Base-by-base conservation (phyloP, 164 flowering plant genomes). In the Berberis thunbergii region DNA sequence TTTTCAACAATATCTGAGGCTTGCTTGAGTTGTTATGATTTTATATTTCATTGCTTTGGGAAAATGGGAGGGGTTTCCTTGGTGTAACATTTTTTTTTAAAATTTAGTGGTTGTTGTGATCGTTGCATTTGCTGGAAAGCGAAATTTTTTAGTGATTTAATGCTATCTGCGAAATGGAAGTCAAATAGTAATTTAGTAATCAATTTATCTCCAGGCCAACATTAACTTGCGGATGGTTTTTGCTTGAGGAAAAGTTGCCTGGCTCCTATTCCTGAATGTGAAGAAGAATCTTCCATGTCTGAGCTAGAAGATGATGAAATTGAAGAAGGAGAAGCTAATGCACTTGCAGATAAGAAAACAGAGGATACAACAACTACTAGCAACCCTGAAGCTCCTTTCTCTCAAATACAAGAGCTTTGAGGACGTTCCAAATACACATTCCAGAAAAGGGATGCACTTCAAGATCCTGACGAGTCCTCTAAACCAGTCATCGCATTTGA, bases 181-280 rank as follows among this genome's bases (percentile, higher is more conserved):
- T 59, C 9, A 48, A 49, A 44, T 26, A 54, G 44, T 13, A 3
- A 2, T 2, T 12, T 9, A 49, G 40, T 65, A 42, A 57, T 65
- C 50, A 61, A 61, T 59, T 46, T 13, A 58, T 46, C 53, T 68
- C 52, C 48, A 12, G 43, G 44, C 39, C 9, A 49, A 41, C 54
- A 60, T 57, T 74, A 60, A 74, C 62, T 61, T 58, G 5, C 43
- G 52, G 12, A 58, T 67, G 52, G 43, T 68, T 68, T 79, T 67
- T 65, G 76, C 62, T 76, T 69, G 76, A 82, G 81, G 81, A n/a
- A 78, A 80, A 92, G 98, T 84, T 96, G 58, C n/a, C 93, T 92
- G 73, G 86, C 93, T 74, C 93, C 98, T 42, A 92, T 92, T 69
- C 94, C 86, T 67, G 98, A 91, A 79, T 83, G 83, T 50, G 96